phyloP scores from a whole-genome alignment of 306 rosid genomes.

The Vachellia pachyceras region DNA sequence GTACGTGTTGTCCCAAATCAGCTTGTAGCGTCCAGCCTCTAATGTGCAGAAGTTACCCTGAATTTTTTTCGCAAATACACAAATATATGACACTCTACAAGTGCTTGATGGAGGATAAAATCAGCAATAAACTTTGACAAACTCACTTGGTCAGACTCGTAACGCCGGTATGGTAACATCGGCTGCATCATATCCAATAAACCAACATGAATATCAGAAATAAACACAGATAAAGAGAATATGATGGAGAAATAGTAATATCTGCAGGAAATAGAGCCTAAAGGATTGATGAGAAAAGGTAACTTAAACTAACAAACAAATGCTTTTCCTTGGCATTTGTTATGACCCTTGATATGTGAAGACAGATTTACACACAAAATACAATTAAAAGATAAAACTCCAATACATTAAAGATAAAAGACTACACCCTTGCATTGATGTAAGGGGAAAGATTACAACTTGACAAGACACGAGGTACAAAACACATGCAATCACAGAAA shows the following conservation, averaged over 20 bases:
- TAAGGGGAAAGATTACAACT: no score
- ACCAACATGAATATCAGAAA: conserved; percentile 33
- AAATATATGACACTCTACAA: conserved; percentile 31
- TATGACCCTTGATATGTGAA: no score
- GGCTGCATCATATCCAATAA: conserved; percentile 57
- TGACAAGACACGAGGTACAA: no score
- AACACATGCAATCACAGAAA: no score
- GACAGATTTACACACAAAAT: no score
- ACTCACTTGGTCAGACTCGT: conserved; percentile 92
- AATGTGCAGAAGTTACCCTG: conserved; percentile 96
- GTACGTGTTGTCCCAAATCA: conserved; percentile 92
- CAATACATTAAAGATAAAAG: no score
- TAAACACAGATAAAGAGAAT: conserved; percentile 10
- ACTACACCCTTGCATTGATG: no score
- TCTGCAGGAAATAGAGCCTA: background rate
- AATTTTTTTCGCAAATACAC: conserved; percentile 33
- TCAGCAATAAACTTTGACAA: conserved; percentile 22
- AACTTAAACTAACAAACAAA: conserved; percentile 25
- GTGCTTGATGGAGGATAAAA: conserved; percentile 23
- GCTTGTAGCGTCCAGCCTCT: conserved; percentile 85
- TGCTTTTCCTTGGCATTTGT: conserved; percentile 5
- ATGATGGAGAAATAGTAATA: background rate
- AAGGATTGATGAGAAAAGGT: conserved; percentile 5
- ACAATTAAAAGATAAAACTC: no score
- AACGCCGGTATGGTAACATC: conserved; percentile 88